phyloP scores from a whole-genome alignment of 768 basidiomycete genomes.

The Antrodiella citrinella region DNA sequence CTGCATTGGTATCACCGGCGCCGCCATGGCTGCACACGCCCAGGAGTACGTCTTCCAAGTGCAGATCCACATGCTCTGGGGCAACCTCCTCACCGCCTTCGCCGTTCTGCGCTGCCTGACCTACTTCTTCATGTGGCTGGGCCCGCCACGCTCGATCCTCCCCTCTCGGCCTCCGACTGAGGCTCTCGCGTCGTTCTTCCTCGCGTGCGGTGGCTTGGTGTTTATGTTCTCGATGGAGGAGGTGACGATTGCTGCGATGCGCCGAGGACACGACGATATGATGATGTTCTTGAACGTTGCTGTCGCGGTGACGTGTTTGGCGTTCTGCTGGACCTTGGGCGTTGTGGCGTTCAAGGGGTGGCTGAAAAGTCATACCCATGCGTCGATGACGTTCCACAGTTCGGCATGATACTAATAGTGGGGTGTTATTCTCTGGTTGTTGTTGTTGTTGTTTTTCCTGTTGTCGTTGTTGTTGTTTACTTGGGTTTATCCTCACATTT shows the following conservation, averaged over 20 bases:
- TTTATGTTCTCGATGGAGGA: slow-evolving; percentile 92
- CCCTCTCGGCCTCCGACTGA: slow-evolving; percentile 94
- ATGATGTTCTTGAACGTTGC: slow-evolving; percentile 88
- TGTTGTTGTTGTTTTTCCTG: neutral
- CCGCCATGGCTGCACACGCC: slow-evolving; percentile 88
- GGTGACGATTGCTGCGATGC: slow-evolving; percentile 85
- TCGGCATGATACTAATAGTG: slow-evolving; percentile 21
- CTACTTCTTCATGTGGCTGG: slow-evolving; percentile 91
- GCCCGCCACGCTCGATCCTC: slow-evolving; percentile 73
- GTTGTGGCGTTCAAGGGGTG: slow-evolving; percentile 80
- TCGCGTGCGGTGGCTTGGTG: slow-evolving; percentile 80
- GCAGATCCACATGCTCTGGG: slow-evolving; percentile 89
- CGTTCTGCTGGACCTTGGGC: slow-evolving; percentile 76
- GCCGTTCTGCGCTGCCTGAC: slow-evolving; percentile 78
- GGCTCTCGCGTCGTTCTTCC: slow-evolving; percentile 78
- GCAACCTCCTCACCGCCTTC: slow-evolving; percentile 73
- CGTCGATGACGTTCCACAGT: slow-evolving; percentile 25
- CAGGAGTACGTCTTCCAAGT: slow-evolving; percentile 94
- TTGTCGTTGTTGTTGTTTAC: neutral
- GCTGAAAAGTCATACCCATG: slow-evolving; percentile 42
- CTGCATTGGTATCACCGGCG: slow-evolving; percentile 88
- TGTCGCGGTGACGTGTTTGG: slow-evolving; percentile 78
- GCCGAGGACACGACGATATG: slow-evolving; percentile 75
- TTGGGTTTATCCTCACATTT: neutral
- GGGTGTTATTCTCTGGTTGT: neutral